These are phyloP conservation scores for Millerozyma miso DNA, from an alignment of 805 yeast species.

Conservation along the genomic window DNA sequence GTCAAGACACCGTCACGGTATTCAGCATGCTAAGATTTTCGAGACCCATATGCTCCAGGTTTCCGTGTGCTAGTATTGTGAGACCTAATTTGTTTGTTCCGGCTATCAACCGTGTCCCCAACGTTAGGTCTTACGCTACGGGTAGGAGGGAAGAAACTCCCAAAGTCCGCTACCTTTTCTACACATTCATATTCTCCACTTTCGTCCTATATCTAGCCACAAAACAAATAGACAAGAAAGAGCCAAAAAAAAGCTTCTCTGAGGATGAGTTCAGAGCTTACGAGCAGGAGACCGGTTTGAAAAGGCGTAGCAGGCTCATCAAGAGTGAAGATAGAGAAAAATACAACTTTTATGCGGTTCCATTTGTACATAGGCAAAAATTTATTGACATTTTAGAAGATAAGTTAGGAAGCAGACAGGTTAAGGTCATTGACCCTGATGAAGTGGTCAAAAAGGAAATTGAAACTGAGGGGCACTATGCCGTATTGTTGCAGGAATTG, in stretches of 20 bases:
- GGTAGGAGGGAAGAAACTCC: constrained; percentile 16
- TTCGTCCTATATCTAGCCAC: constrained; percentile 30
- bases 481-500: constrained; percentile 49
- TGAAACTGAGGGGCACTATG: constrained; percentile 39
- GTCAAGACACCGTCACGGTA: too few relatives aligned
- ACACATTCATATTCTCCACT: constrained; percentile 29
- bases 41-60: too few relatives aligned
- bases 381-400: constrained; percentile 16
- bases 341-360: constrained; percentile 39
- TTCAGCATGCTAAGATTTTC: too few relatives aligned
- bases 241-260: constrained; percentile 36
- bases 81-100: too few relatives aligned
- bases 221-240: constrained; percentile 22
- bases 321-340: constrained; percentile 32
- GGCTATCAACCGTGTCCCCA: too few relatives aligned
- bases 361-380: constrained; percentile 20
- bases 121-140: background rate
- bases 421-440: constrained; percentile 48
- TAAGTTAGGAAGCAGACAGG: constrained; percentile 16
- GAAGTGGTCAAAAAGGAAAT: constrained; percentile 46
- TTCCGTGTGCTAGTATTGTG: too few relatives aligned
- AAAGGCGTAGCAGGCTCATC: constrained; percentile 44
- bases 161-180: constrained; percentile 32
- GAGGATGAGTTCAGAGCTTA: constrained; percentile 47
- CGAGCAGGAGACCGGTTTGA: constrained; percentile 49